A percentile compares a stretch with the other conserved stretches of the same genome.
phyloP scores from a whole-genome alignment of 768 basidiomycete genomes.

The Omphalotus guepiniiformis region DNA sequence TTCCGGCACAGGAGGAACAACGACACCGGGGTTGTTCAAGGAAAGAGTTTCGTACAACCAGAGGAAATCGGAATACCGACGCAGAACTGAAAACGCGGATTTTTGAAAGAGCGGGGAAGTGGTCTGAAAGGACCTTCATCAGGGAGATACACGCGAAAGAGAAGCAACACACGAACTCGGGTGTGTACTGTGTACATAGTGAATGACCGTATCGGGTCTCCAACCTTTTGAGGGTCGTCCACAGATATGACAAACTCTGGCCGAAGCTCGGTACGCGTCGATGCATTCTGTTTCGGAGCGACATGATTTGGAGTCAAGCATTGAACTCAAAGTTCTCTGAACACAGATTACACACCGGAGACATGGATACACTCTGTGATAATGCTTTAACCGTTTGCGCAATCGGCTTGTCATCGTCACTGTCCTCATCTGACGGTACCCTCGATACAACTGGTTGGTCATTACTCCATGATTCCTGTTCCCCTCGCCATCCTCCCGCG shows the following conservation, averaged over 20 bases:
- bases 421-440: constrained; percentile 45
- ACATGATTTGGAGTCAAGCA: neutral
- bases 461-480: constrained; percentile 35
- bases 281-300: neutral
- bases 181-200: constrained; percentile 98
- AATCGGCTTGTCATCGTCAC: constrained; percentile 68
- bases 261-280: constrained; percentile 38
- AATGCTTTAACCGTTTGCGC: constrained; percentile 36
- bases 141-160: too few species aligned
- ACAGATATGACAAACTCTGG: constrained; percentile 85
- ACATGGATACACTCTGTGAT: constrained; percentile 23
- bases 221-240: constrained; percentile 96
- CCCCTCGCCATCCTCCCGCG: constrained; percentile 48
- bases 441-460: constrained; percentile 18
- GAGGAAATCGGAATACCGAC: constrained; percentile 97
- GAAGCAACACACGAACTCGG: constrained; percentile 55
- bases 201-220: constrained; percentile 91
- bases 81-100: constrained; percentile 84
- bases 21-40: constrained; percentile 91
- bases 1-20: constrained; percentile 95
- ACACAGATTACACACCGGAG: constrained; percentile 1
- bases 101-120: constrained; percentile 82
- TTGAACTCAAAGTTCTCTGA: neutral
- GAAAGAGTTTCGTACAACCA: constrained; percentile 93
- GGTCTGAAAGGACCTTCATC: constrained; percentile 46